Conservation (phyloP, 2,329 filamentous ascomycete genomes). For the Diplodia sapinea region DNA sequence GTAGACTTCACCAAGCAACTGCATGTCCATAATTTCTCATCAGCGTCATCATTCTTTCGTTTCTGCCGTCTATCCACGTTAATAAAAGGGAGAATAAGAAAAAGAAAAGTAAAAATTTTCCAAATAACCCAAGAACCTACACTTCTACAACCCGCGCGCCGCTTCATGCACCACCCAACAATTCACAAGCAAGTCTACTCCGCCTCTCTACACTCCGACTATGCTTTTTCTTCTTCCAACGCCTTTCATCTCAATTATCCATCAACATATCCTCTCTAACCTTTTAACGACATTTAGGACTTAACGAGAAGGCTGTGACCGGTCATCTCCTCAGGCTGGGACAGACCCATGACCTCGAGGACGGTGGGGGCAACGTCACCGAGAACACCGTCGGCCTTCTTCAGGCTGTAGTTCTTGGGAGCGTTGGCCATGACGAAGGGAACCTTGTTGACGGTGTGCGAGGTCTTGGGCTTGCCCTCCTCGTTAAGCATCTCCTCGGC, state of each 20-base stretch:
- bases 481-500: slow-evolving; percentile 99
- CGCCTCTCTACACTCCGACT: neutral
- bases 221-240: slow-evolving; percentile 5
- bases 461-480: slow-evolving; percentile 96
- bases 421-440: slow-evolving; percentile 98
- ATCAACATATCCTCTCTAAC: neutral
- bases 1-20: no score
- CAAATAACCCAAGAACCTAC: neutral
- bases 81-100: neutral
- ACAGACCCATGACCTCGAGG: slow-evolving; percentile 86
- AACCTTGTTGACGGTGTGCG: slow-evolving; percentile 97
- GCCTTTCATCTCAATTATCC: slow-evolving; percentile 7
- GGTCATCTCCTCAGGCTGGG: slow-evolving; percentile 91
- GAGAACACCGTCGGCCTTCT: slow-evolving; percentile 85
- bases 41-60: slow-evolving; percentile 12
- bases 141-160: slow-evolving; percentile 24
- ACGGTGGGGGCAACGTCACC: slow-evolving; percentile 97
- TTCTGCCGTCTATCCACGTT: slow-evolving; percentile 21
- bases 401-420: slow-evolving; percentile 83
- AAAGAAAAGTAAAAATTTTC: neutral
- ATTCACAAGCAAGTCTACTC: slow-evolving; percentile 7
- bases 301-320: slow-evolving; percentile 83
- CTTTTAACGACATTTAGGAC: slow-evolving; percentile 50
- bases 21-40: neutral
- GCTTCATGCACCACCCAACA: slow-evolving; percentile 8